Percentiles rank a stretch among this genome's conserved stretches.
Evolutionary conservation across 257 asterid species (phyloP).

Genomic region (Solanum pinnatisectum): DNA sequence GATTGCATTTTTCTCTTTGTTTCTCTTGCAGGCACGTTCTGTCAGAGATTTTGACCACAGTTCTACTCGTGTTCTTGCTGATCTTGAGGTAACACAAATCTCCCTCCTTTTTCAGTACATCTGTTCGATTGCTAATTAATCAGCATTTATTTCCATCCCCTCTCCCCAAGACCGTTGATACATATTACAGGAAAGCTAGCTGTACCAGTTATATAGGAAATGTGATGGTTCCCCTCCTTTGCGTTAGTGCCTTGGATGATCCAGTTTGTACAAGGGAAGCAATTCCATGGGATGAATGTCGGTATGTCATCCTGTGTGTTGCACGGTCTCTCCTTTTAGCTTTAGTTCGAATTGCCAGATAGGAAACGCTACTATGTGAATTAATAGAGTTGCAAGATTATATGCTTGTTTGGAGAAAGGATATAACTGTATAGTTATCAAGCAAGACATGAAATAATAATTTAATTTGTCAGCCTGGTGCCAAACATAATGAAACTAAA

Average conservation of each 20-base stretch:
- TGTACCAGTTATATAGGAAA: slow-evolving; percentile 59
- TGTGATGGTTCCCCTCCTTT: slow-evolving; percentile 80
- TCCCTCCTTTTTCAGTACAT: neutral
- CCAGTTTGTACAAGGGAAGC: slow-evolving; percentile 92
- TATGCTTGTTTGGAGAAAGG: neutral
- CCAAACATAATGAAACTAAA: neutral
- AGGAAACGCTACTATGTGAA: neutral
- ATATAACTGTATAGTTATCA: neutral
- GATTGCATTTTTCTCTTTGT: neutral
- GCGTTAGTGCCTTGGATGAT: slow-evolving; percentile 79
- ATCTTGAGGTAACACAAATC: slow-evolving; percentile 52
- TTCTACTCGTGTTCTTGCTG: slow-evolving; percentile 70
- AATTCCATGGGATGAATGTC: slow-evolving; percentile 91
- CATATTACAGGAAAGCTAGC: slow-evolving; percentile 76
- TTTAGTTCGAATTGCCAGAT: neutral
- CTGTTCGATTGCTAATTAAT: neutral
- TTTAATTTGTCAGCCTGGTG: neutral
- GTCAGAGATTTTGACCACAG: slow-evolving; percentile 72
- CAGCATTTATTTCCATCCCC: neutral
- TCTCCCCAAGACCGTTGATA: slow-evolving; percentile 64
- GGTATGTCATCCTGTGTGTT: slow-evolving; percentile 21
- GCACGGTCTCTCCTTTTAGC: neutral
- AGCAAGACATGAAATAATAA: neutral
- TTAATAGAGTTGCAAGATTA: neutral
- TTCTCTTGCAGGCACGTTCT: slow-evolving; percentile 42